Conservation (phyloP, 768 basidiomycete genomes). For the Kwoniella shandongensis region DNA sequence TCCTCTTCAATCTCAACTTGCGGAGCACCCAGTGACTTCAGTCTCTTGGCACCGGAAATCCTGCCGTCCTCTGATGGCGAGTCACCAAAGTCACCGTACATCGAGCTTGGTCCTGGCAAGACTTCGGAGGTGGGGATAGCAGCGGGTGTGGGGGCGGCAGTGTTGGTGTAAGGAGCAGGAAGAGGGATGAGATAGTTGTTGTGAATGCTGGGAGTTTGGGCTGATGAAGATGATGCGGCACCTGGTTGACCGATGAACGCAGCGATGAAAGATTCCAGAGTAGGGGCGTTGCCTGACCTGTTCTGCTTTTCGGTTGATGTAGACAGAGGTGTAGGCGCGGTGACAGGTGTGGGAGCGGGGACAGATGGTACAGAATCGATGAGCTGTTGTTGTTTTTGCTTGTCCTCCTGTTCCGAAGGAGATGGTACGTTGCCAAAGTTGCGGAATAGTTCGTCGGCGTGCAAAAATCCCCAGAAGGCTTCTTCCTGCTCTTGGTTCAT, state of each 20-base stretch:
- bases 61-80: conserved; percentile 27
- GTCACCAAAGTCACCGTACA: conserved; percentile 11
- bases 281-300: conserved; percentile 15
- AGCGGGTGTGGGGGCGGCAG: conserved; percentile 20
- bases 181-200: conserved; percentile 23
- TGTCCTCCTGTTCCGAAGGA: conserved; percentile 12
- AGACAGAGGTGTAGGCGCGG: conserved; percentile 8
- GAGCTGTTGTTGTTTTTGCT: conserved; percentile 6
- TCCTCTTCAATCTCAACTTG: conserved; percentile 46
- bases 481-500: conserved; percentile 39
- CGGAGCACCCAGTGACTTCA: conserved; percentile 42
- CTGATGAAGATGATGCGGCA: conserved; percentile 8
- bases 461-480: conserved; percentile 43
- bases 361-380: conserved; percentile 3
- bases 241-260: conserved; percentile 31
- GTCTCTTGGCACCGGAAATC: conserved; percentile 35
- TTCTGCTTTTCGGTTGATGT: neutral
- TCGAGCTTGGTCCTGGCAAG: conserved; percentile 21
- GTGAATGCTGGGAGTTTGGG: neutral
- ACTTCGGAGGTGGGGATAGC: conserved; percentile 21
- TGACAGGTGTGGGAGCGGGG: conserved; percentile 19
- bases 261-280: conserved; percentile 43
- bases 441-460: conserved; percentile 42
- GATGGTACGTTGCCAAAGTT: conserved; percentile 42
- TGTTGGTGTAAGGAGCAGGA: conserved; percentile 22